Conservation (phyloP, 805 yeast species). For the Ogataea populi-albae region DNA sequence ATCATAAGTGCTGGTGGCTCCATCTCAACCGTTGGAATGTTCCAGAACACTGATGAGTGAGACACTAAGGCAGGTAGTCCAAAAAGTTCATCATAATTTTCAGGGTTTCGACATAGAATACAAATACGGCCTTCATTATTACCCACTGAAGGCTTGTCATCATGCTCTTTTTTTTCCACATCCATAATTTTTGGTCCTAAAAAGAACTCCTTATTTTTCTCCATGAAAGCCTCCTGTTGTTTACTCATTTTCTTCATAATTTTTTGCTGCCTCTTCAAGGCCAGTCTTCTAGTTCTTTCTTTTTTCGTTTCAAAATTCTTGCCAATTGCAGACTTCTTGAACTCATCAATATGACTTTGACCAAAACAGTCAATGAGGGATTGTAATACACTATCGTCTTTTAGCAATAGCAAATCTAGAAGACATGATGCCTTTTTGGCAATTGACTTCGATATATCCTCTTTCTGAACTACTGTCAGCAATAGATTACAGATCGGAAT, state of each 20-base stretch:
- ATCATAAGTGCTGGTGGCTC: conserved; percentile 27
- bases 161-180: conserved; percentile 18
- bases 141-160: conserved; percentile 15
- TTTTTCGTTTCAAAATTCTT: conserved; percentile 48
- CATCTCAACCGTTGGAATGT: conserved; percentile 36
- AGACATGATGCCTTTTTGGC: conserved; percentile 56
- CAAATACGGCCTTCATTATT: conserved; percentile 36
- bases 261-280: conserved; percentile 59
- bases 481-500: conserved; percentile 57
- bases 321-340: conserved; percentile 45
- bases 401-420: conserved; percentile 47
- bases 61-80: conserved; percentile 56
- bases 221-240: conserved; percentile 45
- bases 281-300: conserved; percentile 55
- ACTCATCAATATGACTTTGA: conserved; percentile 46
- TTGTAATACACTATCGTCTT: conserved; percentile 48
- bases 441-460: conserved; percentile 45
- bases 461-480: conserved; percentile 48
- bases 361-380: conserved; percentile 59
- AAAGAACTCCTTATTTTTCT: conserved; percentile 34
- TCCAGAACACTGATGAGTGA: conserved; percentile 49
- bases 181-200: conserved; percentile 12
- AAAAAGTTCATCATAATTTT: conserved; percentile 43
- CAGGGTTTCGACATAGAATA: conserved; percentile 58
- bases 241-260: conserved; percentile 60